Conservation (phyloP, 805 yeast species). For the Pichia californica region DNA sequence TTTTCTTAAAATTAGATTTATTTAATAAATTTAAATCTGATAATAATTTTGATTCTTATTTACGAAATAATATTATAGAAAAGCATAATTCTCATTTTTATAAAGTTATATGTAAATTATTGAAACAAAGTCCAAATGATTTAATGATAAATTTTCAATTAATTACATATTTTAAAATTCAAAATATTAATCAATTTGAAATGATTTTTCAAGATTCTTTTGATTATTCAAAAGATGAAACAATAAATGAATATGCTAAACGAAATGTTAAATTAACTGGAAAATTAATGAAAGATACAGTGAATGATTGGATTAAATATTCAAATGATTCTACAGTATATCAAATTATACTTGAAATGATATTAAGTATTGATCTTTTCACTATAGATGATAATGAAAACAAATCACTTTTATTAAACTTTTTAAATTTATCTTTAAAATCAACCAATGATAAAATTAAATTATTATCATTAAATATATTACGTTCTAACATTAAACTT, state of each 20-base stretch:
- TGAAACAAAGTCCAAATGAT: background rate
- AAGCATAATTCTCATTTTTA: background rate
- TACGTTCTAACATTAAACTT: too few relatives aligned
- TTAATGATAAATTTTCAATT: conserved; percentile 1
- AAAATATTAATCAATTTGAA: background rate
- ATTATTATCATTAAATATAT: too few relatives aligned
- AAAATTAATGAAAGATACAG: background rate
- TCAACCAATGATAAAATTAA: too few relatives aligned
- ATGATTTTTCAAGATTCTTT: background rate
- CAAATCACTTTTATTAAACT: background rate
- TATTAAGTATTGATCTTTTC: too few relatives aligned
- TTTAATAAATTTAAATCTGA: background rate
- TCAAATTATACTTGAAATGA: background rate
- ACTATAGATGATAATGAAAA: too few relatives aligned
- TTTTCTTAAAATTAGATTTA: conserved; percentile 1
- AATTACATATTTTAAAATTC: background rate
- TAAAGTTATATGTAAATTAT: background rate
- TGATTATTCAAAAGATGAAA: background rate
- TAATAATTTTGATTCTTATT: background rate
- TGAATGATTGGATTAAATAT: background rate
- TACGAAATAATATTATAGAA: background rate
- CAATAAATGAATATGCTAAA: background rate
- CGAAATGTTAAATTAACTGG: background rate
- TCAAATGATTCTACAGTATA: background rate
- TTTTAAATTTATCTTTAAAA: too few relatives aligned